Percentiles rank a stretch among this genome's conserved stretches.
These are phyloP conservation scores for Fusarium sp. DNA, from an alignment of 2,329 filamentous ascomycete species.

Conservation along the genomic window DNA sequence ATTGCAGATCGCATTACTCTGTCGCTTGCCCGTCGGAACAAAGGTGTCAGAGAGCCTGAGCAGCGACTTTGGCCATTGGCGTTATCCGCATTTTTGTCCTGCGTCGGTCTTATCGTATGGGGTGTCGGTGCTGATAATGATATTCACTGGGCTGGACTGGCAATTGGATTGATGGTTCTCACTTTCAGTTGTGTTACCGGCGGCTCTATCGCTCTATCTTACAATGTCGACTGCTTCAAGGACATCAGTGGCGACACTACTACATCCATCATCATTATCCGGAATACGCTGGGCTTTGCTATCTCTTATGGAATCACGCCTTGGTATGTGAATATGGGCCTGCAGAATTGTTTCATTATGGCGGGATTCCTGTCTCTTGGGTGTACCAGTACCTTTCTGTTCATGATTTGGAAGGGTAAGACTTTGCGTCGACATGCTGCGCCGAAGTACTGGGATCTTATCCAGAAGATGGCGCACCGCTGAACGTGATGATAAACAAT, in stretches of 20 bases:
- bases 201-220: background rate
- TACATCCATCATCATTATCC: background rate
- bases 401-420: conserved; percentile 9
- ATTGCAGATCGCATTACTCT: background rate
- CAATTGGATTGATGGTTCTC: background rate
- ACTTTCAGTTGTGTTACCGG: background rate
- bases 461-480: conserved; percentile 1
- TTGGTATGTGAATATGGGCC: conserved; percentile 2
- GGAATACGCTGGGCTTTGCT: background rate
- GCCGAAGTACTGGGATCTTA: background rate
- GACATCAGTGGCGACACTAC: background rate
- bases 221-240: conserved; percentile 12
- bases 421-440: background rate
- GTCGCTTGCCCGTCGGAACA: background rate
- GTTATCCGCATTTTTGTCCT: background rate
- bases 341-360: conserved; percentile 9
- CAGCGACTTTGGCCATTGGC: conserved; percentile 1
- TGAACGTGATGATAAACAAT: background rate
- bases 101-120: background rate
- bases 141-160: background rate
- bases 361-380: background rate
- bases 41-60: background rate
- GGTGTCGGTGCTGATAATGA: background rate
- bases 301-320: background rate
- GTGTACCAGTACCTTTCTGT: background rate